A percentile compares a stretch with the other conserved stretches of the same genome.
phyloP scores from a whole-genome alignment of 2,329 filamentous ascomycete genomes.

The Gliomastix tumulicola region DNA sequence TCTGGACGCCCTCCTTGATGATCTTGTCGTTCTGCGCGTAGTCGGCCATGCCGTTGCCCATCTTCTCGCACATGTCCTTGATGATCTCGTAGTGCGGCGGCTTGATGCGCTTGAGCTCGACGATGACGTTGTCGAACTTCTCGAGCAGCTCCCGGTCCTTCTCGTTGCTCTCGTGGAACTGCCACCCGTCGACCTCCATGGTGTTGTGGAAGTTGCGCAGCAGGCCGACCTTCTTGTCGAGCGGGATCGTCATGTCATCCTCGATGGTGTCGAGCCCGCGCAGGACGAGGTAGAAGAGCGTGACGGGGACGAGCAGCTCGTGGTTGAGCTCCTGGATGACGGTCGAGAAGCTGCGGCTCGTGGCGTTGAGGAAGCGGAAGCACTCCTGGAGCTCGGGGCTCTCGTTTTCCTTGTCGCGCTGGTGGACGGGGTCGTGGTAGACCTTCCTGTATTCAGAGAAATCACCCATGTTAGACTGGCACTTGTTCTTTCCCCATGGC shows the following conservation, averaged over 20 bases:
- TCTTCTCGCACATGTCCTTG: slow-evolving; percentile 84
- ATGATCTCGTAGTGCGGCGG: slow-evolving; percentile 78
- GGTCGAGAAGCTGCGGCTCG: slow-evolving; percentile 85
- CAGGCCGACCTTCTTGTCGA: slow-evolving; percentile 77
- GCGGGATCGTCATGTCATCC: slow-evolving; percentile 90
- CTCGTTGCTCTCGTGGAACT: slow-evolving; percentile 80
- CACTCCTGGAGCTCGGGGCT: slow-evolving; percentile 68
- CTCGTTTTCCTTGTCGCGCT: slow-evolving; percentile 71
- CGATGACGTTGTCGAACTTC: slow-evolving; percentile 81
- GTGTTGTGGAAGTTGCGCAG: slow-evolving; percentile 75
- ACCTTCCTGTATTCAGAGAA: slow-evolving; percentile 61
- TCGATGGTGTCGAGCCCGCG: slow-evolving; percentile 97
- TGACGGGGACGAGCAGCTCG: slow-evolving; percentile 82
- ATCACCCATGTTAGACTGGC: not conserved
- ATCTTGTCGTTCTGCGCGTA: slow-evolving; percentile 80
- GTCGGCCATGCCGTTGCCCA: slow-evolving; percentile 99
- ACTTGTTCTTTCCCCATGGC: not conserved
- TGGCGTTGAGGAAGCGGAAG: slow-evolving; percentile 79
- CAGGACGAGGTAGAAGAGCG: slow-evolving; percentile 87
- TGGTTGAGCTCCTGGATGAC: slow-evolving; percentile 96
- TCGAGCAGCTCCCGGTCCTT: slow-evolving; percentile 91
- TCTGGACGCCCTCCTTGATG: slow-evolving; percentile 73
- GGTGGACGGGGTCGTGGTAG: slow-evolving; percentile 92
- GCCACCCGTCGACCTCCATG: slow-evolving; percentile 84
- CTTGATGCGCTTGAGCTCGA: slow-evolving; percentile 85